Evolutionary conservation across 2,329 filamentous ascomycete species (phyloP), one percentile per base, ranked within the genome.

Genomic region (Fusarium multiceps): DNA sequence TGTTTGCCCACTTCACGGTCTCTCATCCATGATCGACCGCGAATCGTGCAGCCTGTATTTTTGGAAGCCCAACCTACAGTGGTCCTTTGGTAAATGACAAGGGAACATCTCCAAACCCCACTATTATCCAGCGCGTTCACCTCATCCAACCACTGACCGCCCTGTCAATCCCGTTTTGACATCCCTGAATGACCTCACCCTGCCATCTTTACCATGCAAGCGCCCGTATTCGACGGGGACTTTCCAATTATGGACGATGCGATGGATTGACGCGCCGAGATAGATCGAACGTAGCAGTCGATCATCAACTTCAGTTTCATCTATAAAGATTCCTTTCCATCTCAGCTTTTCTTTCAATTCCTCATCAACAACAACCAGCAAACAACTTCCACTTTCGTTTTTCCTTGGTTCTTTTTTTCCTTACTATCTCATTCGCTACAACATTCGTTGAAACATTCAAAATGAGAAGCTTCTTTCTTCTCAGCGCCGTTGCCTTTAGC

Each of bases 141-240:
- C 63, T 61, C 61, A 49, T 66, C 63, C 63, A 60, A 54, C 61
- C 61, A 66, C 62, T 66, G 61, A 66, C 63, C 63, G 61, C 61
- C 61, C 61, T 66, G 42, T 54, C 61, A 49, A 4, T 60, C 54
- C 47, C 34, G 4, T 47, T 66, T 54, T 7, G 62, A 51, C 2
- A 63, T 30, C 41, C 43, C 46, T 43, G 14, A n/a, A 66, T 60
- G 63, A 66, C 63, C 54, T 66, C 63, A 66, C 61, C 63, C 61
- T 59, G 54, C 63, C 37, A 59, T 66, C 25, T 66, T 53, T 27
- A 60, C 23, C 34, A 66, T 66, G 63, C 63, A 66, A 66, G 63
- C 61, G 63, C 63, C 63, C 63, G 63, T 66, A 66, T 66, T 66
- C 61, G 25, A 42, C 32, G 54, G 47, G 18, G 55, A 40, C 61